Percentiles rank a stretch among this genome's conserved stretches.
Conservation (phyloP, 2,329 filamentous ascomycete species). For the Xylaria sp. region DNA sequence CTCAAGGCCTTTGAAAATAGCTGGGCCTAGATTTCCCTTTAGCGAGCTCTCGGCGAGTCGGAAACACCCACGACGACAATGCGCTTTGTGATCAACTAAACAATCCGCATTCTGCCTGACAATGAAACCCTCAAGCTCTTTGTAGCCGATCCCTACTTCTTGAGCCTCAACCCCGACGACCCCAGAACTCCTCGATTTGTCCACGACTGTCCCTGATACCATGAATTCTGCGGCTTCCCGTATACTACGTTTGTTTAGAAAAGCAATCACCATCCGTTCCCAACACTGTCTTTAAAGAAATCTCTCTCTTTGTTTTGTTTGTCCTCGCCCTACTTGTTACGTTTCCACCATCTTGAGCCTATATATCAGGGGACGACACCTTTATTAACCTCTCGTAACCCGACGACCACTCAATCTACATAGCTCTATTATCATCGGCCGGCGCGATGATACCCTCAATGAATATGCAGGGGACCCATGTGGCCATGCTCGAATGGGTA, state of each 20-base stretch:
- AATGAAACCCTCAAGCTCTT: slow-evolving; percentile 38
- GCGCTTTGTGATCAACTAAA: slow-evolving; percentile 40
- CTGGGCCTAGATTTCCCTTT: slow-evolving; percentile 22
- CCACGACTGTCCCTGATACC: slow-evolving; percentile 21
- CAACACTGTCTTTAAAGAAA: slow-evolving; percentile 19
- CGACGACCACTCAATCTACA: slow-evolving; percentile 1
- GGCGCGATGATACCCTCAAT: slow-evolving; percentile 45
- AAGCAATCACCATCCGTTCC: slow-evolving; percentile 1
- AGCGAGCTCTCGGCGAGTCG: slow-evolving; percentile 22
- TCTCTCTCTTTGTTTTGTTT: neutral
- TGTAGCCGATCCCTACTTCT: slow-evolving; percentile 40
- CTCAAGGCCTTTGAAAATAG: slow-evolving; percentile 7
- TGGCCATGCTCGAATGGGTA: slow-evolving; percentile 47
- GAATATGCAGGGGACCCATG: slow-evolving; percentile 38
- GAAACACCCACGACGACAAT: slow-evolving; percentile 36
- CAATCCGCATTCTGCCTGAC: slow-evolving; percentile 40
- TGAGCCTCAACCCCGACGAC: slow-evolving; percentile 24
- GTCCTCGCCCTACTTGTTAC: neutral
- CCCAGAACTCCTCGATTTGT: slow-evolving; percentile 14
- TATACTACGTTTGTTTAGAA: slow-evolving; percentile 16
- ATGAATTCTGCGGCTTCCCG: slow-evolving; percentile 29
- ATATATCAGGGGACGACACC: slow-evolving; percentile 14
- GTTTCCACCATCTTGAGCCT: neutral
- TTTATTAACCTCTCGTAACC: neutral
- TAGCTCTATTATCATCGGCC: slow-evolving; percentile 22